Conservation (phyloP, 1,139 yeast genomes). For the Scheffersomyces illinoinensis region DNA sequence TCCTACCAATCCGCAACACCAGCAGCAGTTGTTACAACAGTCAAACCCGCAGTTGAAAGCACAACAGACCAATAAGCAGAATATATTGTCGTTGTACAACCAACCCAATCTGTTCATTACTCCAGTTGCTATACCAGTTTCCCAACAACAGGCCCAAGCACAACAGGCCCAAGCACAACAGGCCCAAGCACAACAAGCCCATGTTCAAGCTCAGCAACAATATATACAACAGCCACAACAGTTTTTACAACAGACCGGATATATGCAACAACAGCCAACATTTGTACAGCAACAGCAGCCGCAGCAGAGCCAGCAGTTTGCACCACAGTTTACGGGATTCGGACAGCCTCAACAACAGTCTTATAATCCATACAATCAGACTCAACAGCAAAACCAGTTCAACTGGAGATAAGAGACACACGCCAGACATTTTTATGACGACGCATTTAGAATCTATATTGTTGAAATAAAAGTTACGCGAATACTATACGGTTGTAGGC, state of each 20-base stretch:
- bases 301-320: slow-evolving; percentile 3
- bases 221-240: slow-evolving; percentile 25
- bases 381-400: background rate
- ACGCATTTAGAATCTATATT: background rate
- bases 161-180: slow-evolving; percentile 15
- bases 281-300: slow-evolving; percentile 4
- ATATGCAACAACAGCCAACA: slow-evolving; percentile 6
- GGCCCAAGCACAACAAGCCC: slow-evolving; percentile 17
- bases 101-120: slow-evolving; percentile 34
- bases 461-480: background rate
- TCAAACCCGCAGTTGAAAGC: slow-evolving; percentile 42
- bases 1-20: slow-evolving; percentile 55
- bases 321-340: slow-evolving; percentile 16
- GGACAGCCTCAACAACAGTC: slow-evolving; percentile 4
- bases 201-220: slow-evolving; percentile 18
- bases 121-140: slow-evolving; percentile 24
- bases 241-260: slow-evolving; percentile 8
- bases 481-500: background rate
- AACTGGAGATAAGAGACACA: background rate
- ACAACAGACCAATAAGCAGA: slow-evolving; percentile 47
- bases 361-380: background rate
- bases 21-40: slow-evolving; percentile 48
- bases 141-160: slow-evolving; percentile 10
- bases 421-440: background rate
- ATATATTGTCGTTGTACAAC: slow-evolving; percentile 40